phyloP scores from a whole-genome alignment of 331 rosid genomes.

The Prunus yedoensis region DNA sequence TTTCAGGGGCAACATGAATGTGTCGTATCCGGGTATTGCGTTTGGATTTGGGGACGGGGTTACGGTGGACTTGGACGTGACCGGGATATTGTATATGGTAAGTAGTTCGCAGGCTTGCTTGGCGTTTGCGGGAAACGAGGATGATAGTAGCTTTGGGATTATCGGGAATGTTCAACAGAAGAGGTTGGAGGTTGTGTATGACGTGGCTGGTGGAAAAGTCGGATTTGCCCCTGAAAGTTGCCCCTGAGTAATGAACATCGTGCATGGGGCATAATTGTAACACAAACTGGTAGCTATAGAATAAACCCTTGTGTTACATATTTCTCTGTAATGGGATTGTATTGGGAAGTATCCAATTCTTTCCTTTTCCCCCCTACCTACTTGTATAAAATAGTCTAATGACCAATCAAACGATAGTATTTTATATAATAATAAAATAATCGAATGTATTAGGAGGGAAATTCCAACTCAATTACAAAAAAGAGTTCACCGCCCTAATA shows the following conservation, averaged over 20 bases:
- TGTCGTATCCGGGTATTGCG: slow-evolving; percentile 35
- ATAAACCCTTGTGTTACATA: too few relatives aligned
- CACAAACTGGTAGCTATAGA: too few relatives aligned
- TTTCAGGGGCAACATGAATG: slow-evolving; percentile 22
- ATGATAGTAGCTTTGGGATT: slow-evolving; percentile 36
- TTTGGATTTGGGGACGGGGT: slow-evolving; percentile 37
- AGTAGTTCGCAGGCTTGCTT: slow-evolving; percentile 43
- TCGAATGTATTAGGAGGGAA: too few relatives aligned
- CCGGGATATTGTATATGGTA: slow-evolving; percentile 28
- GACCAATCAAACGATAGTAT: too few relatives aligned
- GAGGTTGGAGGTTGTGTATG: slow-evolving; percentile 60
- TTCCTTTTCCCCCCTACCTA: too few relatives aligned
- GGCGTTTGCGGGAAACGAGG: slow-evolving; percentile 53
- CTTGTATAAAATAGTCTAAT: too few relatives aligned
- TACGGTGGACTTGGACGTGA: slow-evolving; percentile 27
- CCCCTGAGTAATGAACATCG: neutral
- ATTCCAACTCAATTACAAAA: too few relatives aligned
- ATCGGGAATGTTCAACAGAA: slow-evolving; percentile 79
- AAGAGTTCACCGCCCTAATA: too few relatives aligned
- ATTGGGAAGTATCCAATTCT: too few relatives aligned
- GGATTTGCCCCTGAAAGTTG: slow-evolving; percentile 68
- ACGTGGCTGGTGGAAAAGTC: slow-evolving; percentile 50
- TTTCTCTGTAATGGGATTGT: too few relatives aligned
- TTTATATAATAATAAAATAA: too few relatives aligned
- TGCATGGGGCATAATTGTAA: too few relatives aligned